Conservation (phyloP, 2,329 filamentous ascomycete species). For the Stylonectria norvegica region DNA sequence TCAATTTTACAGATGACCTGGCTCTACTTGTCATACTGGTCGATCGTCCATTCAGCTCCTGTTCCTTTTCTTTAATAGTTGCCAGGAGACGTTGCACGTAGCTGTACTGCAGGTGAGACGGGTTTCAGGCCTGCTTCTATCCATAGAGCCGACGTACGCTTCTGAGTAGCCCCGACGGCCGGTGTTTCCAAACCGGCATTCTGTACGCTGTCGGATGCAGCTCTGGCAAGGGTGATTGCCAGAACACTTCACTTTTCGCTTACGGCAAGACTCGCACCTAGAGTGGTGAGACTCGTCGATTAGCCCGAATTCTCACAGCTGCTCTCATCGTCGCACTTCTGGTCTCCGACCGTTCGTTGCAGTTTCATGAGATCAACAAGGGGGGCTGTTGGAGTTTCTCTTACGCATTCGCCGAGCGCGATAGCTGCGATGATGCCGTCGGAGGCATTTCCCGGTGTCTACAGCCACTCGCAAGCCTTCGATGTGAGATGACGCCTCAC, state of each 20-base stretch:
- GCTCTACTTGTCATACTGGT: slow-evolving; percentile 3
- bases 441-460: too few relatives aligned
- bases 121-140: background rate
- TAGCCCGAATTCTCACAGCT: background rate
- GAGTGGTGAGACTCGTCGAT: too few relatives aligned
- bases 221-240: slow-evolving; percentile 25
- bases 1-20: too few relatives aligned
- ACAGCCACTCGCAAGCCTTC: too few relatives aligned
- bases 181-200: slow-evolving; percentile 23
- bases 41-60: slow-evolving; percentile 2
- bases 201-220: slow-evolving; percentile 21
- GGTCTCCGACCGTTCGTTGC: background rate
- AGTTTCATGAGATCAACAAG: background rate
- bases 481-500: too few relatives aligned
- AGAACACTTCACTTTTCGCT: slow-evolving; percentile 29
- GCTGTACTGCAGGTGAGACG: slow-evolving; percentile 3
- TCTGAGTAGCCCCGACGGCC: slow-evolving; percentile 22
- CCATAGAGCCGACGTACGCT: slow-evolving; percentile 9
- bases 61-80: slow-evolving; percentile 18
- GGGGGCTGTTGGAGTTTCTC: background rate
- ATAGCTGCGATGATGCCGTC: slow-evolving; percentile 5
- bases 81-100: slow-evolving; percentile 20
- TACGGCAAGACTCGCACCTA: slow-evolving; percentile 24
- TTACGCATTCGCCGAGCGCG: slow-evolving; percentile 19
- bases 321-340: background rate